Percentiles rank a stretch among this genome's conserved stretches.
Evolutionary conservation across 2,329 filamentous ascomycete genomes (phyloP).

Genomic region (Cordyceps militaris): DNA sequence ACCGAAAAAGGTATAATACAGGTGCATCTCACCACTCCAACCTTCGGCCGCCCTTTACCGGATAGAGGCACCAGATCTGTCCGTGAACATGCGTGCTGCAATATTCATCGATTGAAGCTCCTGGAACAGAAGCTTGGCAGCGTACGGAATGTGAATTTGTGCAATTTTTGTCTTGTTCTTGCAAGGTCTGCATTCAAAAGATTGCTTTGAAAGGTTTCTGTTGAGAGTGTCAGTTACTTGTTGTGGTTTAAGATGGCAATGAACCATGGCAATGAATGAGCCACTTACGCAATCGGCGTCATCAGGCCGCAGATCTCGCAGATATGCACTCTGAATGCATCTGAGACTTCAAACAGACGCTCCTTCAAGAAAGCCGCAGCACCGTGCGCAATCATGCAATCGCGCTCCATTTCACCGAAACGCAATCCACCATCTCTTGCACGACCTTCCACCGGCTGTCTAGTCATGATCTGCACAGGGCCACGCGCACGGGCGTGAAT

Average conservation of each 20-base stretch:
- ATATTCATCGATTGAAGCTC: constrained; percentile 98
- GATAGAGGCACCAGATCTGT: constrained; percentile 67
- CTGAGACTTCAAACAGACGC: constrained; percentile 91
- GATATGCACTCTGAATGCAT: constrained; percentile 95
- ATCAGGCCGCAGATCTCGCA: constrained; percentile 98
- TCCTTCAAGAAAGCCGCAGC: constrained; percentile 96
- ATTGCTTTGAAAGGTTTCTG: constrained; percentile 88
- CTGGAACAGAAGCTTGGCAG: constrained; percentile 96
- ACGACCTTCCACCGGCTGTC: constrained; percentile 97
- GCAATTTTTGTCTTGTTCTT: constrained; percentile 99
- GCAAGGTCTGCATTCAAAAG: constrained; percentile 94
- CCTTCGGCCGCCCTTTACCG: constrained; percentile 35
- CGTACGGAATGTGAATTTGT: constrained; percentile 95
- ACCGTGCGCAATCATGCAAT: constrained; percentile 99
- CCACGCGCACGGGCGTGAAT: constrained; percentile 98
- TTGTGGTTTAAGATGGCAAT: too few relatives aligned
- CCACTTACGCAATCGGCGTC: constrained; percentile 94
- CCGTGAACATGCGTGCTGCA: constrained; percentile 93
- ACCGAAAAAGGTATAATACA: neutral
- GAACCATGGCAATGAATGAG: neutral
- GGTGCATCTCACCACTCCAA: neutral
- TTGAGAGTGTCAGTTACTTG: constrained; percentile 30
- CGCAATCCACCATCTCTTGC: constrained; percentile 94
- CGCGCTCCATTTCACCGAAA: constrained; percentile 99
- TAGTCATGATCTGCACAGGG: constrained; percentile 92